Conservation (phyloP, 208 protist genomes). For the Leptomonas pyrrhocoris region DNA sequence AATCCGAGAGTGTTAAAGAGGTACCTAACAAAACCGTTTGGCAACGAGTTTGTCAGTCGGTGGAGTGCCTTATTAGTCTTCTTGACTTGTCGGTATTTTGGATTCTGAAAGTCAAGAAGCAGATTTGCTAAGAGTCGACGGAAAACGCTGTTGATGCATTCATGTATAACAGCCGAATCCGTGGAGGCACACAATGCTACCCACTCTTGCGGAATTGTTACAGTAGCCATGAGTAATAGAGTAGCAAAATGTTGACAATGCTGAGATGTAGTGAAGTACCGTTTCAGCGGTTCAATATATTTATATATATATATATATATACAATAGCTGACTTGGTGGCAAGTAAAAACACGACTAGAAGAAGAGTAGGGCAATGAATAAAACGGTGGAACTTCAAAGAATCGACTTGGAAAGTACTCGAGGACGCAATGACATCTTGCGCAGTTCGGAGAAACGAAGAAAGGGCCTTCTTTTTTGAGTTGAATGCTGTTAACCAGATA, state of each 20-base stretch:
- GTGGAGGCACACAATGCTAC: background rate
- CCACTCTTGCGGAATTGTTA: slow-evolving; percentile 1
- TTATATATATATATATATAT: too few relatives aligned
- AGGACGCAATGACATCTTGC: too few relatives aligned
- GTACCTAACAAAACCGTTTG: slow-evolving; percentile 37
- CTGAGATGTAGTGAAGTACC: background rate
- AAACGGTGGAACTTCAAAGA: too few relatives aligned
- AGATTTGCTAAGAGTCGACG: slow-evolving; percentile 70
- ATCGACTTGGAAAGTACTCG: too few relatives aligned
- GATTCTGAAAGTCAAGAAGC: slow-evolving; percentile 65
- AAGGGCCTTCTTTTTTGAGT: too few relatives aligned
- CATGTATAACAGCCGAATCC: slow-evolving; percentile 3
- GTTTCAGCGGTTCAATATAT: background rate
- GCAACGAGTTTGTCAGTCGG: slow-evolving; percentile 29
- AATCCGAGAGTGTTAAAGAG: slow-evolving; percentile 67
- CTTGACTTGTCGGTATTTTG: slow-evolving; percentile 58
- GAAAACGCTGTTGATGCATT: slow-evolving; percentile 50
- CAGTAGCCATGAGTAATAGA: background rate
- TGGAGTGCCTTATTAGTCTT: slow-evolving; percentile 53
- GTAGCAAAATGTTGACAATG: background rate
- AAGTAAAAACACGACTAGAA: too few relatives aligned
- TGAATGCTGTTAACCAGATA: too few relatives aligned
- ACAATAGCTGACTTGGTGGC: too few relatives aligned
- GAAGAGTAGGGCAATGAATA: too few relatives aligned
- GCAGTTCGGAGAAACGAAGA: too few relatives aligned